Evolutionary conservation across 2,329 filamentous ascomycete species (phyloP).

Genomic region (Colletotrichum sp.): DNA sequence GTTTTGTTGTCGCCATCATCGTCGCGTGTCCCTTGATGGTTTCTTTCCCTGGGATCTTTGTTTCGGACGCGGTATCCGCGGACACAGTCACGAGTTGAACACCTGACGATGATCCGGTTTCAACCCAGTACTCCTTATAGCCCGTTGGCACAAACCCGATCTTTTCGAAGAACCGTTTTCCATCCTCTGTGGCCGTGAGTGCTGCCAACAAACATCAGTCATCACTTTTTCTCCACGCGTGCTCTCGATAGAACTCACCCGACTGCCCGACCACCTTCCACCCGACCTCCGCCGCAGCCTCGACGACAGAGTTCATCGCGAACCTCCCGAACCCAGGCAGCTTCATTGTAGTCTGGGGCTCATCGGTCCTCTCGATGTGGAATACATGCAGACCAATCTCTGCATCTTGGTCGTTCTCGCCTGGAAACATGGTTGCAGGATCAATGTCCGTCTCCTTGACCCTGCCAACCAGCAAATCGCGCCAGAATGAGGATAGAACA

Average conservation of each 20-base stretch:
- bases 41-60: neutral
- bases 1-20: constrained; percentile 5
- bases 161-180: constrained; percentile 29
- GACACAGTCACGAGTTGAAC: neutral
- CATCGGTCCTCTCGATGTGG: constrained; percentile 34
- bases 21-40: constrained; percentile 8
- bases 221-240: fast-evolving
- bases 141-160: constrained; percentile 32
- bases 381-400: constrained; percentile 39
- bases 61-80: neutral
- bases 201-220: constrained; percentile 22
- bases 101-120: neutral
- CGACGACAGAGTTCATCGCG: neutral
- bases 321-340: constrained; percentile 23
- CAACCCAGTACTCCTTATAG: constrained; percentile 30
- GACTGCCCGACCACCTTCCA: constrained; percentile 32
- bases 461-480: constrained; percentile 29
- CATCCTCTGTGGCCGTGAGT: constrained; percentile 32
- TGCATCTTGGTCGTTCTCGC: neutral
- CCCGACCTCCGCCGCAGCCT: neutral
- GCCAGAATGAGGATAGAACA: constrained; percentile 28
- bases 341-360: neutral
- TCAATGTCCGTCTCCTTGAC: constrained; percentile 34
- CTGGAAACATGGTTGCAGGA: constrained; percentile 27
- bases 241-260: constrained; percentile 23